Conservation (phyloP, 1,139 yeast genomes). For the Candida sp. region DNA sequence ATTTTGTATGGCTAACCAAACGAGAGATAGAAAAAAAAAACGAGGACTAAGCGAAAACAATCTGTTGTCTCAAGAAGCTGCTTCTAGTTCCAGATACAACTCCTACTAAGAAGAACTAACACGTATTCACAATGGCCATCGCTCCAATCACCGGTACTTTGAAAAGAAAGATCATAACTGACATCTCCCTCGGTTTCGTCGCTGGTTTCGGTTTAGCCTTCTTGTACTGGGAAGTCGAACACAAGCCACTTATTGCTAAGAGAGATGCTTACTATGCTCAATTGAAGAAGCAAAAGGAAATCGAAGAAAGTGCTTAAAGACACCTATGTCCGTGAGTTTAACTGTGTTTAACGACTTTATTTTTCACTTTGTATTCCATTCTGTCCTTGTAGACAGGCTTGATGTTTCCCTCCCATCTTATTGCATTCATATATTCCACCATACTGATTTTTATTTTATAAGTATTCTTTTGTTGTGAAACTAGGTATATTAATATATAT, state of each 20-base stretch:
- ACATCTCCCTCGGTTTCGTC: constrained; percentile 69
- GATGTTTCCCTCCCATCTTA: neutral
- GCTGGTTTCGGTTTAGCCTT: constrained; percentile 41
- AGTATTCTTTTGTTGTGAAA: neutral
- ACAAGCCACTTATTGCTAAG: constrained; percentile 69
- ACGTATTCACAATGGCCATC: constrained; percentile 61
- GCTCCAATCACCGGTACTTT: constrained; percentile 91
- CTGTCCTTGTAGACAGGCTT: neutral
- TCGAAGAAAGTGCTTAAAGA: constrained; percentile 50
- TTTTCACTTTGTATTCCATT: neutral
- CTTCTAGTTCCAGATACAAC: neutral
- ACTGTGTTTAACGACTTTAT: neutral
- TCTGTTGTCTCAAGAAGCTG: neutral
- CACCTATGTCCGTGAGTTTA: neutral
- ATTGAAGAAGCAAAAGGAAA: constrained; percentile 73
- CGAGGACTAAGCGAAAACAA: neutral
- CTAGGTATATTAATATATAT: constrained; percentile 3
- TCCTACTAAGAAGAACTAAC: neutral
- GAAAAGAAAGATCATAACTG: constrained; percentile 82
- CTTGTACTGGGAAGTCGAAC: constrained; percentile 47
- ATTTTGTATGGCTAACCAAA: constrained; percentile 12
- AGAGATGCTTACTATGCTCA: constrained; percentile 90
- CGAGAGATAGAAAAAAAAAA: neutral
- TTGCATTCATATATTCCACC: neutral
- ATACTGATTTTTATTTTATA: neutral